Evolutionary conservation across 2,329 filamentous ascomycete species (phyloP).

Genomic region (Chaetomiaceae sp.): DNA sequence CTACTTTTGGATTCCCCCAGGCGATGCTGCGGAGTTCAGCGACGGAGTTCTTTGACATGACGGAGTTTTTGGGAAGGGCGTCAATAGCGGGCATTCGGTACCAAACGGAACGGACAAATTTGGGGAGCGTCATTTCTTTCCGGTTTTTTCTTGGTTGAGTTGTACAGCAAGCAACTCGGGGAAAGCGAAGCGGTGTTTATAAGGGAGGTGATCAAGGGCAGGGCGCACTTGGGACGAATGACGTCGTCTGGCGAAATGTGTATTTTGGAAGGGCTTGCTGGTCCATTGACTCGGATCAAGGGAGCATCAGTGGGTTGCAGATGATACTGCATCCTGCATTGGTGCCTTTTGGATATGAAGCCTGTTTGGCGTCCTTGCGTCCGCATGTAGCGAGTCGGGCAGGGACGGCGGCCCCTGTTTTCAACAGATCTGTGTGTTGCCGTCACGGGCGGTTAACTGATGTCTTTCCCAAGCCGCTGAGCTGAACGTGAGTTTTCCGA

Average conservation of each 20-base stretch:
- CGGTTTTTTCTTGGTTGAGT: background rate
- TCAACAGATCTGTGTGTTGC: background rate
- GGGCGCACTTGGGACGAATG: conserved; percentile 9
- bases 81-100: conserved; percentile 17
- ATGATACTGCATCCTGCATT: background rate
- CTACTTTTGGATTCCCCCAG: conserved; percentile 6
- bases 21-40: conserved; percentile 26
- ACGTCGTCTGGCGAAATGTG: background rate
- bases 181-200: background rate
- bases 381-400: background rate
- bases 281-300: background rate
- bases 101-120: conserved; percentile 8
- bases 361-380: background rate
- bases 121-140: background rate
- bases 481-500: too few relatives aligned
- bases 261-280: too few relatives aligned
- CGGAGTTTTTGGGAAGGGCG: conserved; percentile 26
- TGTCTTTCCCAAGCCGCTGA: too few relatives aligned
- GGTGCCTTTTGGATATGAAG: background rate
- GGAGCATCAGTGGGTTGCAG: background rate
- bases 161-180: background rate
- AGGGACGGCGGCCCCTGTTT: background rate
- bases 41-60: conserved; percentile 32
- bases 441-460: too few relatives aligned
- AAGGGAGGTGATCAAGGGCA: background rate